Evolutionary conservation across 768 basidiomycete species (phyloP).

Genomic region (Symmetrospora coprosmae): DNA sequence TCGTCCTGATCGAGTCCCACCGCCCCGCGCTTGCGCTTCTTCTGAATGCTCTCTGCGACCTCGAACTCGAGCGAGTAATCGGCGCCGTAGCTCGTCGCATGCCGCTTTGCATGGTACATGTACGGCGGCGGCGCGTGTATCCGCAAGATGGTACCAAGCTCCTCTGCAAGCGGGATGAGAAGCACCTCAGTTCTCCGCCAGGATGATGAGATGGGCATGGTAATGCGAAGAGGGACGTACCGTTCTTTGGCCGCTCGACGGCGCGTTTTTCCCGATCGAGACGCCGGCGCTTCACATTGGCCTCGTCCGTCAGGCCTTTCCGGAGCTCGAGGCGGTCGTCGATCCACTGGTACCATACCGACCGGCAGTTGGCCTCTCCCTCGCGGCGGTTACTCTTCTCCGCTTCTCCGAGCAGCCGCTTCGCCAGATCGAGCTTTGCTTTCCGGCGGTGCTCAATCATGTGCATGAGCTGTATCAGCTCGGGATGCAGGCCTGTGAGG

Average conservation of each 20-base stretch:
- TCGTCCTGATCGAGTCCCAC: slow-evolving; percentile 28
- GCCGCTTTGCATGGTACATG: slow-evolving; percentile 23
- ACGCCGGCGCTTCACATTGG: slow-evolving; percentile 67
- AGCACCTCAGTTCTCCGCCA: not conserved
- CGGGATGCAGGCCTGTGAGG: slow-evolving; percentile 62
- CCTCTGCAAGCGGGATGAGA: not conserved
- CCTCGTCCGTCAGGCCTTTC: slow-evolving; percentile 74
- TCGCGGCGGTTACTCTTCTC: slow-evolving; percentile 50
- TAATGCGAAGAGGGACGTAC: slow-evolving; percentile 1
- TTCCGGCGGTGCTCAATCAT: slow-evolving; percentile 66
- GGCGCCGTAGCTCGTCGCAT: slow-evolving; percentile 25
- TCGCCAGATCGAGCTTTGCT: slow-evolving; percentile 64
- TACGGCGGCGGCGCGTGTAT: slow-evolving; percentile 24
- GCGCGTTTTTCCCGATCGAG: slow-evolving; percentile 73
- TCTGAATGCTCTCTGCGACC: slow-evolving; percentile 27
- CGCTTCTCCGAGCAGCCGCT: slow-evolving; percentile 57
- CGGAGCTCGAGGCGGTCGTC: slow-evolving; percentile 48
- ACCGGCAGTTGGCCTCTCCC: slow-evolving; percentile 55
- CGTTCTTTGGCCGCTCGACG: slow-evolving; percentile 44
- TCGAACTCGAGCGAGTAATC: slow-evolving; percentile 27
- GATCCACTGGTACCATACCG: slow-evolving; percentile 85
- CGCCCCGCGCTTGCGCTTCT: slow-evolving; percentile 26
- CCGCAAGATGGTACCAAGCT: slow-evolving; percentile 25
- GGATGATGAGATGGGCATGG: not conserved
- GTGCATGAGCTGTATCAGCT: slow-evolving; percentile 62